Evolutionary conservation across 73 alveolate species (phyloP).

Genomic region (Paramecium bursaria): DNA sequence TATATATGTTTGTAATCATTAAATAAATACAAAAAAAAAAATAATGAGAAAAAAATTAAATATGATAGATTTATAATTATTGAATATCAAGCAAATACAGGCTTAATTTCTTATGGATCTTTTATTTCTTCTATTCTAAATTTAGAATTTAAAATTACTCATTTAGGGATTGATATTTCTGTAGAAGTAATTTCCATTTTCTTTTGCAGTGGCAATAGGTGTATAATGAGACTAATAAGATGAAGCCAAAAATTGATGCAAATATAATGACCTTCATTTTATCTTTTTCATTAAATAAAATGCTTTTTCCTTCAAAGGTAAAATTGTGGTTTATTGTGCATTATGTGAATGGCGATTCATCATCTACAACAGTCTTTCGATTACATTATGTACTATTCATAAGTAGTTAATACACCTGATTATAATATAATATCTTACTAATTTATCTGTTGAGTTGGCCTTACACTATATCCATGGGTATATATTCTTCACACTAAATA

Average conservation of each 20-base stretch:
- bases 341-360: constrained; percentile 49
- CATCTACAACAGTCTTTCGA: neutral
- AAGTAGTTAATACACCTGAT: neutral
- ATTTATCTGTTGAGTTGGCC: neutral
- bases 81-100: no score
- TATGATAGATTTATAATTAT: no score
- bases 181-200: no score
- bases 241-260: neutral
- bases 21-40: no score
- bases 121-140: no score
- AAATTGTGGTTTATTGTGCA: constrained; percentile 33
- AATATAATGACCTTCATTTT: neutral
- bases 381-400: constrained; percentile 50
- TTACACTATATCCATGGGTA: constrained; percentile 48
- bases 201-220: no score
- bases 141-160: no score
- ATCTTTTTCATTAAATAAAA: constrained; percentile 32
- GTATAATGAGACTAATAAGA: neutral
- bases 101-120: no score
- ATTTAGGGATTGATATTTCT: no score
- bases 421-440: neutral
- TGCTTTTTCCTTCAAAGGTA: neutral
- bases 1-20: no score
- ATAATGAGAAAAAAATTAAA: no score
- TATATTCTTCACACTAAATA: constrained; percentile 13